These are phyloP conservation scores for Dichotomopilus funicola DNA, from an alignment of 2,329 filamentous ascomycete species.

Conservation along the genomic window DNA sequence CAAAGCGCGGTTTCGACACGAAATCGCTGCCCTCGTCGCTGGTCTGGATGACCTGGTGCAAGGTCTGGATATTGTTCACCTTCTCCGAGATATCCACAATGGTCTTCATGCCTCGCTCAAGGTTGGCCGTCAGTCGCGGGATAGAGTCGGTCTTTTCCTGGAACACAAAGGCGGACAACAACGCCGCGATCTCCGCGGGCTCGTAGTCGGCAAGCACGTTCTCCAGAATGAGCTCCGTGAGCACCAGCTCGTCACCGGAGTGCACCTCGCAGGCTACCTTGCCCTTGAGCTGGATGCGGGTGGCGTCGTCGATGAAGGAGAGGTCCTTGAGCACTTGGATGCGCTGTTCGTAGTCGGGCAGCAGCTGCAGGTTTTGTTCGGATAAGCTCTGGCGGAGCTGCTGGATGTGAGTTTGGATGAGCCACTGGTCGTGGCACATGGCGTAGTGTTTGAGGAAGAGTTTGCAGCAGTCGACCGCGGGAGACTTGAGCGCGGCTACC, in stretches of 20 bases:
- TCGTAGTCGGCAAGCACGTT: slow-evolving; percentile 95
- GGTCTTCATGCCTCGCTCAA: slow-evolving; percentile 75
- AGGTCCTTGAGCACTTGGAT: slow-evolving; percentile 88
- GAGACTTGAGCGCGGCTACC: slow-evolving; percentile 54
- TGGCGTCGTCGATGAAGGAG: slow-evolving; percentile 80
- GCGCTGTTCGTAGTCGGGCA: slow-evolving; percentile 95
- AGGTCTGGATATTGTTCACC: slow-evolving; percentile 81
- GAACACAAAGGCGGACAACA: slow-evolving; percentile 93
- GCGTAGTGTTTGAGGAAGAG: slow-evolving; percentile 87
- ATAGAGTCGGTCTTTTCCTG: slow-evolving; percentile 87
- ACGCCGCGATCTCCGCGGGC: slow-evolving; percentile 89
- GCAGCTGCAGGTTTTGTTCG: slow-evolving; percentile 89
- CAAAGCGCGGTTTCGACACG: slow-evolving; percentile 78
- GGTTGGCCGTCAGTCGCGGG: slow-evolving; percentile 71
- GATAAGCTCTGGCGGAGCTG: slow-evolving; percentile 84
- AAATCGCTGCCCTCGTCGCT: slow-evolving; percentile 91
- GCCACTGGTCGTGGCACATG: slow-evolving; percentile 95
- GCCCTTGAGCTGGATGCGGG: slow-evolving; percentile 89
- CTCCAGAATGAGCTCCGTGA: slow-evolving; percentile 93
- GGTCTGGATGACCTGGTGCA: slow-evolving; percentile 86
- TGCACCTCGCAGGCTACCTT: slow-evolving; percentile 98
- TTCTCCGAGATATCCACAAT: slow-evolving; percentile 90
- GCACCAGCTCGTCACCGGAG: slow-evolving; percentile 89
- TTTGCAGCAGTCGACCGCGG: slow-evolving; percentile 59
- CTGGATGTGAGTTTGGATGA: slow-evolving; percentile 88